A percentile compares a stretch with the other conserved stretches of the same genome.
These are phyloP conservation scores for Cutaneotrichosporon sp. DNA, from an alignment of 1,284 basidiomycete genomes.

Conservation along the genomic window DNA sequence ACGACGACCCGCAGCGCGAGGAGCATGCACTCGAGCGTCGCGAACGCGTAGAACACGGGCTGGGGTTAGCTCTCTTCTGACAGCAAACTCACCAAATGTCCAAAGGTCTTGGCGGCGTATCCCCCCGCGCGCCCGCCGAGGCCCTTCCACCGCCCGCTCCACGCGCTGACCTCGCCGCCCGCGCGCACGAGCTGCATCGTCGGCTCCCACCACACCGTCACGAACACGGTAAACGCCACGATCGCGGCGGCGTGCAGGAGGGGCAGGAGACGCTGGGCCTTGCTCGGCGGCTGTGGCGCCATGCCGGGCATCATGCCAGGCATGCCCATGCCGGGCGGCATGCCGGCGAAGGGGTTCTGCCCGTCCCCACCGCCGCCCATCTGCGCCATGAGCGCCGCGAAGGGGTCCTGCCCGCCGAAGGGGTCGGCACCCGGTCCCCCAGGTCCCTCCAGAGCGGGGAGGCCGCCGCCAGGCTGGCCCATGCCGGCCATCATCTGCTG, in stretches of 20 bases:
- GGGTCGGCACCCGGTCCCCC: slow-evolving; percentile 4
- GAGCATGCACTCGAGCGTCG: slow-evolving; percentile 49
- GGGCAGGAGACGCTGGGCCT: slow-evolving; percentile 40
- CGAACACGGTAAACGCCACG: slow-evolving; percentile 42
- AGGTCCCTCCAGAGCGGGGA: not conserved
- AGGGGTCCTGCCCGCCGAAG: slow-evolving; percentile 20
- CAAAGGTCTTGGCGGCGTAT: slow-evolving; percentile 12
- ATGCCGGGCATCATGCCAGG: slow-evolving; percentile 20
- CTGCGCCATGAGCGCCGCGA: slow-evolving; percentile 9
- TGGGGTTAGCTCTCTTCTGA: slow-evolving; percentile 22
- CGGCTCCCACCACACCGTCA: slow-evolving; percentile 52
- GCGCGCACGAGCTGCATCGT: slow-evolving; percentile 27
- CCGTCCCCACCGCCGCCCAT: slow-evolving; percentile 5
- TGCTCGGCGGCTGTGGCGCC: slow-evolving; percentile 12
- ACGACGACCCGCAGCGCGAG: slow-evolving; percentile 50
- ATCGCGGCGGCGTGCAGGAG: slow-evolving; percentile 46
- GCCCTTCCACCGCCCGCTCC: slow-evolving; percentile 22
- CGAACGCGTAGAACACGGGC: slow-evolving; percentile 55
- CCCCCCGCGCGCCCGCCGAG: slow-evolving; percentile 13
- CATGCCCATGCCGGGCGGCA: slow-evolving; percentile 13
- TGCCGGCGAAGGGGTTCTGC: slow-evolving; percentile 12
- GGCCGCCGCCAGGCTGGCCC: slow-evolving; percentile 20
- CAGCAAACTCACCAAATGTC: slow-evolving; percentile 25
- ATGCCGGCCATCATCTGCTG: slow-evolving; percentile 14
- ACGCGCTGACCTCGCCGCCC: slow-evolving; percentile 10